Evolutionary conservation across 106 monocot genomes (phyloP).

Genomic region (Dioscorea dumetorum): DNA sequence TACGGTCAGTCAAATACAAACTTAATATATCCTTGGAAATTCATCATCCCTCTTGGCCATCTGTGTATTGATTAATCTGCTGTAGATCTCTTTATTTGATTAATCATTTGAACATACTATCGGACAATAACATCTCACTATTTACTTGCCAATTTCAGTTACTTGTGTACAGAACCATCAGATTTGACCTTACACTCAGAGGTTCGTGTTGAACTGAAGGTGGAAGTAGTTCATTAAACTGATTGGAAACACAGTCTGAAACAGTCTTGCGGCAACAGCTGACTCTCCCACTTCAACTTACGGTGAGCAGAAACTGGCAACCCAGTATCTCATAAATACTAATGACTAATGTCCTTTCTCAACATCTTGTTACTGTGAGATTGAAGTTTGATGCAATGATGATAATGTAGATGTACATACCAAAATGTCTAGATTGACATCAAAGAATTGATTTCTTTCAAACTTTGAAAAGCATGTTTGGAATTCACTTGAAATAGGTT

Average conservation of each 20-base stretch:
- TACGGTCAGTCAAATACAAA: neutral
- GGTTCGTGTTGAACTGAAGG: neutral
- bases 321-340: neutral
- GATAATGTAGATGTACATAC: neutral
- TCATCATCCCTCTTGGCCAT: neutral
- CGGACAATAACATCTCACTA: too few relatives aligned
- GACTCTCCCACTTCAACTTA: neutral
- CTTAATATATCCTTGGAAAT: too few relatives aligned
- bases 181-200: slow-evolving; percentile 5
- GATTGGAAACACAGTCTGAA: neutral
- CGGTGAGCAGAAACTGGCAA: slow-evolving; percentile 1
- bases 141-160: neutral
- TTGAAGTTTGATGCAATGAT: neutral
- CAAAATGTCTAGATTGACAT: too few relatives aligned
- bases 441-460: too few relatives aligned
- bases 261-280: neutral
- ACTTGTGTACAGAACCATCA: slow-evolving; percentile 8
- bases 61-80: too few relatives aligned
- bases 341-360: neutral
- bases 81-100: too few relatives aligned
- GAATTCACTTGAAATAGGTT: too few relatives aligned
- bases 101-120: too few relatives aligned
- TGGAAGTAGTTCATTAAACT: neutral
- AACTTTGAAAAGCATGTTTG: too few relatives aligned
- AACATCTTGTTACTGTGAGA: neutral